A percentile compares a stretch with the other conserved stretches of the same genome.
phyloP scores from a whole-genome alignment of 106 monocot genomes.

The Platanthera zijinensis region DNA sequence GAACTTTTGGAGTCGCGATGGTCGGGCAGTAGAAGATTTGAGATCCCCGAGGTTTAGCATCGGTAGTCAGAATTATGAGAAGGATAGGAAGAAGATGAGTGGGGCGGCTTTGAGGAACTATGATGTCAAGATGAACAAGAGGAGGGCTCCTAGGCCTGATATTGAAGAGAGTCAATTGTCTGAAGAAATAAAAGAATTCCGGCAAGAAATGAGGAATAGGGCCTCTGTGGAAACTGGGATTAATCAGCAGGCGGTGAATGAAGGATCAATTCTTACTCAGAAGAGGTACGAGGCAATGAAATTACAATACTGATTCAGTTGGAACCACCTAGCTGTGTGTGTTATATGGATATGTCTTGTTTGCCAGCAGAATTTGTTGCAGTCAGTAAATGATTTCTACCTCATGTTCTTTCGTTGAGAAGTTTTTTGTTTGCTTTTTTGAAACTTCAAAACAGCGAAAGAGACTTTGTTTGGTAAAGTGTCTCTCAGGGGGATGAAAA shows the following conservation, averaged over 20 bases:
- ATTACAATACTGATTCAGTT: conserved; percentile 1
- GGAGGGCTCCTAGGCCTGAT: conserved; percentile 15
- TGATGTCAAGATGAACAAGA: conserved; percentile 59
- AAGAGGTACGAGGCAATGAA: conserved; percentile 36
- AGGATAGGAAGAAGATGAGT: conserved; percentile 43
- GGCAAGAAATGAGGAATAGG: conserved; percentile 43
- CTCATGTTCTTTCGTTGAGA: neutral
- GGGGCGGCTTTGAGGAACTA: conserved; percentile 52
- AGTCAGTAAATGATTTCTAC: neutral
- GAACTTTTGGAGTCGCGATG: neutral
- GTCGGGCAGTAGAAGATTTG: neutral
- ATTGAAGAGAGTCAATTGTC: conserved; percentile 20
- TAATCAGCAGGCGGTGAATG: conserved; percentile 13
- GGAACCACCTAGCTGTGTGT: neutral
- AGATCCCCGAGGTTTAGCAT: conserved; percentile 19
- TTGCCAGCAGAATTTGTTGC: neutral
- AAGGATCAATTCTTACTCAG: conserved; percentile 49
- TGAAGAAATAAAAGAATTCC: conserved; percentile 34
- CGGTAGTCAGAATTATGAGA: conserved; percentile 15
- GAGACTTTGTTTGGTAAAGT: no score
- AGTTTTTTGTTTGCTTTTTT: neutral
- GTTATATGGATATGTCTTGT: neutral
- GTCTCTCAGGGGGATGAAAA: no score
- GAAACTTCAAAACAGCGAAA: no score
- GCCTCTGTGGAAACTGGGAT: neutral